Conservation (phyloP, 805 yeast genomes). For the Candida yuanshanica region DNA sequence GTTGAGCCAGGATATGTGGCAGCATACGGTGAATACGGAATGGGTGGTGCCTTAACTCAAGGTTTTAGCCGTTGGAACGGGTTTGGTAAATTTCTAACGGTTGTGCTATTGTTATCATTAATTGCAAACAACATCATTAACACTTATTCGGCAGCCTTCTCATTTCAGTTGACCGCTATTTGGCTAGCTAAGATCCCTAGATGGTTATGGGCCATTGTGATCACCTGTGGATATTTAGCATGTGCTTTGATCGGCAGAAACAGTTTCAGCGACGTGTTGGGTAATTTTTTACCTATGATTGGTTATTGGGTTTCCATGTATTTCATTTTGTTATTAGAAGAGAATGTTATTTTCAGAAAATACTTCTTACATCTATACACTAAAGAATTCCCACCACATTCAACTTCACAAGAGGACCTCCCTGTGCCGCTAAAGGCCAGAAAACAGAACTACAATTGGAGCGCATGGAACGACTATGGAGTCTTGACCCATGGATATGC, state of each 20-base stretch:
- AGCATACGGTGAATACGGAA: constrained; percentile 52
- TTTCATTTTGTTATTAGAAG: constrained; percentile 63
- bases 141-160: constrained; percentile 75
- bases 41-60: constrained; percentile 68
- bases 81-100: constrained; percentile 69
- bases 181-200: constrained; percentile 61
- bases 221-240: constrained; percentile 59
- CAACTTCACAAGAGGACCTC: constrained; percentile 1
- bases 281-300: constrained; percentile 84
- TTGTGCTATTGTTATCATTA: constrained; percentile 64
- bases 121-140: constrained; percentile 79
- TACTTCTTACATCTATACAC: constrained; percentile 36
- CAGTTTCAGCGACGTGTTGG: constrained; percentile 64
- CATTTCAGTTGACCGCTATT: constrained; percentile 59
- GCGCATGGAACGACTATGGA: constrained; percentile 59
- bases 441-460: constrained; percentile 59
- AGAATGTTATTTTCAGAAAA: constrained; percentile 63
- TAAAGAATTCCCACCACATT: constrained; percentile 33
- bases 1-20: constrained; percentile 50
- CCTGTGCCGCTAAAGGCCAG: constrained; percentile 17
- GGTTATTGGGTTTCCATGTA: constrained; percentile 90
- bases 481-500: constrained; percentile 68
- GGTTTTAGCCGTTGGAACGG: constrained; percentile 70
- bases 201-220: constrained; percentile 65
- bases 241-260: constrained; percentile 73